Percentiles rank a stretch among this genome's conserved stretches.
Evolutionary conservation across 495 filamentous ascomycete genomes (phyloP).

Genomic region (Penicillium samsonianum): DNA sequence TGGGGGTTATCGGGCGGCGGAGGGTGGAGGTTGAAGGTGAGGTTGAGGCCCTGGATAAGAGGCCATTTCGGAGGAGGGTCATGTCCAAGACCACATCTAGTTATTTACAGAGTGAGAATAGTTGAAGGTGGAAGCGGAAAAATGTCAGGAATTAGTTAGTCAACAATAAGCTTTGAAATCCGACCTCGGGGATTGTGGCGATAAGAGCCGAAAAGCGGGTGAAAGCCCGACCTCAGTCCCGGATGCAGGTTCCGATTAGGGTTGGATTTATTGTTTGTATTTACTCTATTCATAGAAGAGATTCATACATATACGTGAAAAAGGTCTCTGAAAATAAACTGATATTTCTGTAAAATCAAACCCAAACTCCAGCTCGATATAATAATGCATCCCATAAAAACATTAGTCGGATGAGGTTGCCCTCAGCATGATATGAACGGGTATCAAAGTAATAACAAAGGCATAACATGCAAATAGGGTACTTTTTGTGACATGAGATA

Average conservation of each 20-base stretch:
- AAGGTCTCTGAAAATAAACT: neutral
- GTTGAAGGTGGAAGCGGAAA: neutral
- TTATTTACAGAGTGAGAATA: neutral
- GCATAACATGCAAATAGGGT: neutral
- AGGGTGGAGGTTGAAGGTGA: constrained; percentile 15
- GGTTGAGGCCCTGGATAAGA: constrained; percentile 14
- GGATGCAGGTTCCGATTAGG: constrained; percentile 5
- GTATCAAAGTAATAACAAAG: constrained; percentile 10
- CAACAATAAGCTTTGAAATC: constrained; percentile 1
- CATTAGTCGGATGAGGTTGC: constrained; percentile 7
- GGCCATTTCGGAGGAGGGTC: constrained; percentile 23
- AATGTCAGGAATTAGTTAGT: too few species aligned
- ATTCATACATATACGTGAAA: neutral
- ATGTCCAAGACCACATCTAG: constrained; percentile 19
- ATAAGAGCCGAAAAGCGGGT: constrained; percentile 12
- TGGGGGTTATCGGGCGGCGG: constrained; percentile 18
- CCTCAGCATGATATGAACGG: constrained; percentile 5
- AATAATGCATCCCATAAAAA: constrained; percentile 9
- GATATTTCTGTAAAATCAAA: neutral
- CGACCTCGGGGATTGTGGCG: constrained; percentile 8
- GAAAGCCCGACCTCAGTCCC: neutral
- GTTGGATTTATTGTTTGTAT: neutral
- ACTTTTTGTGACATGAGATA: neutral
- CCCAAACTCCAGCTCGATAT: constrained; percentile 10
- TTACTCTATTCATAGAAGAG: neutral